Evolutionary conservation across 192 early-diverging fungal genomes (phyloP), one percentile per base, ranked within the genome.

Genomic region (Chytriomyces sp.): DNA sequence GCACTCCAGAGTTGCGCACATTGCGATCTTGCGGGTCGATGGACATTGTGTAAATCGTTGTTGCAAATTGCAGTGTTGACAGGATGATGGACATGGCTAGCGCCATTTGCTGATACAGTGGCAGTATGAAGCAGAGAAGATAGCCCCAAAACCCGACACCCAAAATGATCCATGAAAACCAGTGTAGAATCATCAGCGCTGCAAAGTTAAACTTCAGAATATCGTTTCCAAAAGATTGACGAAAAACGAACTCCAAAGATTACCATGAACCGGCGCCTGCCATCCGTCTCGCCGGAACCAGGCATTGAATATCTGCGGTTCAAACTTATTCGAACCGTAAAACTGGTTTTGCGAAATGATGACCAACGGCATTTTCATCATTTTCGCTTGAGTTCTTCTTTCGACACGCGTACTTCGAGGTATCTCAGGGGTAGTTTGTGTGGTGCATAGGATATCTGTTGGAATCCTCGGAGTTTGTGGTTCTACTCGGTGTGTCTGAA

Each of bases 251-350:
- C 23, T n/a, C 7, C 10, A 72, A 13, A 13, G 28, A 16, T 45
- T 73, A 87, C 82, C 64, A 71, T 87, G 79, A n/a, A 80, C 75
- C 2, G 86, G 86, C 57, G 68, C 45, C 53, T 80, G 62, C 72
- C 69, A 83, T 11, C 81, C 82, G 50, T 85, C 81, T 44, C 46
- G 5, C 50, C 73, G 65, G 43, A 69, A 83, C 86, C 86, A 87
- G 18, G 75, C 71, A 64, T 87, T 87, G 64, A 85, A 83, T 18
- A 50, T 10, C 47, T 26, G 46, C 6, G 80, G 76, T 9, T 82
- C 82, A 64, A 77, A 84, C 8, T 53, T 50, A 5, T 53, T 46
- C 28, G 64, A 46, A 10, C 50, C 63, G 64, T 75, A 84, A 62
- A 83, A 84, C 59, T 72, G 61, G 26, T 69, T 72, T n/a, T 83